A percentile compares a stretch with the other conserved stretches of the same genome.
Conservation (phyloP, 495 filamentous ascomycete genomes). For the Neurospora tetrasperma region DNA sequence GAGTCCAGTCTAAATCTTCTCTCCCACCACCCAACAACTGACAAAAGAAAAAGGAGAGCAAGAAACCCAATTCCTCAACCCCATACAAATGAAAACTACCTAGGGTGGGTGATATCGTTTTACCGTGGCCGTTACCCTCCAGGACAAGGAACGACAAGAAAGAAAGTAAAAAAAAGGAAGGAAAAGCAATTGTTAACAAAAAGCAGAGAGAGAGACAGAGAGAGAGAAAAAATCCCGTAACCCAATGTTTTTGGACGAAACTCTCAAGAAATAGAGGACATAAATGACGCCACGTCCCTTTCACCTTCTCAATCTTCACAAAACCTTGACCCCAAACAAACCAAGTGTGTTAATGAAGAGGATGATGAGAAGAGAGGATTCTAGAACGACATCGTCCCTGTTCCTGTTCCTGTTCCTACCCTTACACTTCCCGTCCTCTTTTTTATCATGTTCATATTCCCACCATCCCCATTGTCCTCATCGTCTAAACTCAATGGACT, state of each 20-base stretch:
- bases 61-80: background rate
- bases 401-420: too few species aligned
- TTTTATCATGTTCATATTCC: too few species aligned
- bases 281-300: too few species aligned
- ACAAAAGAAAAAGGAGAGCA: background rate
- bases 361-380: too few species aligned
- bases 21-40: background rate
- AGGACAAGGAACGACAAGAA: background rate
- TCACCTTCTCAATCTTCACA: too few species aligned
- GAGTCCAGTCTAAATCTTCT: background rate
- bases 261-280: background rate
- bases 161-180: too few species aligned
- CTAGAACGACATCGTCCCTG: too few species aligned
- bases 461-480: too few species aligned
- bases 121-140: background rate
- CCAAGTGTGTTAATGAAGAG: too few species aligned
- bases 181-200: background rate
- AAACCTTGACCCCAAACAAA: too few species aligned
- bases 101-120: background rate
- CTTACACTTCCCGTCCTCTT: too few species aligned
- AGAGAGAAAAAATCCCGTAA: background rate
- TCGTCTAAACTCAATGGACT: slow-evolving; percentile 5
- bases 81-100: background rate
- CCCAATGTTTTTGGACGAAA: background rate
- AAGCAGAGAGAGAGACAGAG: background rate